Evolutionary conservation across 2,329 filamentous ascomycete genomes (phyloP).

Genomic region (Lasiodiplodia sp.): DNA sequence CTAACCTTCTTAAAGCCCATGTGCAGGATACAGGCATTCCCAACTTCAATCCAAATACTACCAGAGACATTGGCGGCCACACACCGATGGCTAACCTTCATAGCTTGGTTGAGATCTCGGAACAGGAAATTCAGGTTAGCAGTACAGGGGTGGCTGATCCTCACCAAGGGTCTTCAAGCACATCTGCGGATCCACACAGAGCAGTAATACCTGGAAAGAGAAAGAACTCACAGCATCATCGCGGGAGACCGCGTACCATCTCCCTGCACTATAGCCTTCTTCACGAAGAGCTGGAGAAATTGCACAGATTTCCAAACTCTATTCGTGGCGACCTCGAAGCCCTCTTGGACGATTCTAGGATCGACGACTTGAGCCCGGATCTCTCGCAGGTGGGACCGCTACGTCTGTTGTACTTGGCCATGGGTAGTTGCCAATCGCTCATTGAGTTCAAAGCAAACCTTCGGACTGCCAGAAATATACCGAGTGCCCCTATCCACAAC

Average conservation of each 20-base stretch:
- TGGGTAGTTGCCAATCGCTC: slow-evolving; percentile 29
- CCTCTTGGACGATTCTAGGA: slow-evolving; percentile 13
- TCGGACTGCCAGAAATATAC: slow-evolving; percentile 8
- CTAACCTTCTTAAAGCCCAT: not conserved
- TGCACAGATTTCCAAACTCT: slow-evolving; percentile 1
- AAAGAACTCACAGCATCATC: not conserved
- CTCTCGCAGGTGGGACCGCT: slow-evolving; percentile 11
- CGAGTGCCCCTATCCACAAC: not conserved
- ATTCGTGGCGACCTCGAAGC: slow-evolving; percentile 1
- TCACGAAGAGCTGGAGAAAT: slow-evolving; percentile 22
- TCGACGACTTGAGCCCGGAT: slow-evolving; percentile 9
- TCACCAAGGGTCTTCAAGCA: not conserved
- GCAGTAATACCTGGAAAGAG: slow-evolving; percentile 9
- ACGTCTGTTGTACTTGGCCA: slow-evolving; percentile 23
- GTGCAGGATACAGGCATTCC: not conserved
- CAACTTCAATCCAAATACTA: not conserved
- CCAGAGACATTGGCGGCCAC: not conserved
- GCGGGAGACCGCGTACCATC: not conserved
- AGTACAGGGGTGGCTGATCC: not conserved
- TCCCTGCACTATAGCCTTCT: slow-evolving; percentile 18
- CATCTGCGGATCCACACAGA: not conserved
- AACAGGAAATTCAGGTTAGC: not conserved
- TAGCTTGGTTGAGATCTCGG: not conserved
- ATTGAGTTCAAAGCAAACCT: slow-evolving; percentile 22
- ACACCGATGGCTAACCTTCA: not conserved